Percentiles rank a stretch among this genome's conserved stretches.
Conservation (phyloP, 1,139 yeast genomes). For the Diutina ranongensis region DNA sequence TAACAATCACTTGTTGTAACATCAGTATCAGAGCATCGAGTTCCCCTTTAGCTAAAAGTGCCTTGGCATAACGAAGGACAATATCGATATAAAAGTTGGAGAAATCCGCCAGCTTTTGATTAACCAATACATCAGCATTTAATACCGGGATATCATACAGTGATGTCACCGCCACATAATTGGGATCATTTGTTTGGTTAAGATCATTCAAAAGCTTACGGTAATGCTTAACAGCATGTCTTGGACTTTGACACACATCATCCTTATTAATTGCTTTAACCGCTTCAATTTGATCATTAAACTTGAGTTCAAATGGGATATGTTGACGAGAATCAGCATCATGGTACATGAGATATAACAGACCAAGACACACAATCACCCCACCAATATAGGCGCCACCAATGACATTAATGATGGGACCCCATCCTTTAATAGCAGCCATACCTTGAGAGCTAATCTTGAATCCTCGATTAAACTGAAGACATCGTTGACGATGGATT, state of each 20-base stretch:
- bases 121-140: constrained; percentile 19
- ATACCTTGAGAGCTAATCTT: neutral
- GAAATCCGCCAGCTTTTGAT: constrained; percentile 21
- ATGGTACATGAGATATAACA: constrained; percentile 27
- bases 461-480: neutral
- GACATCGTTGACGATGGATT: too few species aligned
- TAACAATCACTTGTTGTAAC: constrained; percentile 21
- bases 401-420: constrained; percentile 23
- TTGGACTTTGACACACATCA: constrained; percentile 31
- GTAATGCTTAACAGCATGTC: constrained; percentile 35
- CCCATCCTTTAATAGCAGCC: constrained; percentile 20
- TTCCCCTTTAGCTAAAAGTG: constrained; percentile 32
- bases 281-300: constrained; percentile 24
- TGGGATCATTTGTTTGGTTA: constrained; percentile 21
- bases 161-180: constrained; percentile 17
- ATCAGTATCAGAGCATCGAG: constrained; percentile 20
- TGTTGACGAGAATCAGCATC: constrained; percentile 31
- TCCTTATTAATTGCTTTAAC: constrained; percentile 37
- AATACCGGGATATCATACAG: constrained; percentile 25
- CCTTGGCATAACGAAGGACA: constrained; percentile 30
- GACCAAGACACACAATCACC: constrained; percentile 26
- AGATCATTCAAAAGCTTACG: constrained; percentile 26
- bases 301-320: constrained; percentile 29
- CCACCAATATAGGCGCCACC: constrained; percentile 38
- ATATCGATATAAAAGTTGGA: constrained; percentile 36